Evolutionary conservation across 176 grass and related monocot genomes (phyloP).

Genomic region (Juncus effusus): DNA sequence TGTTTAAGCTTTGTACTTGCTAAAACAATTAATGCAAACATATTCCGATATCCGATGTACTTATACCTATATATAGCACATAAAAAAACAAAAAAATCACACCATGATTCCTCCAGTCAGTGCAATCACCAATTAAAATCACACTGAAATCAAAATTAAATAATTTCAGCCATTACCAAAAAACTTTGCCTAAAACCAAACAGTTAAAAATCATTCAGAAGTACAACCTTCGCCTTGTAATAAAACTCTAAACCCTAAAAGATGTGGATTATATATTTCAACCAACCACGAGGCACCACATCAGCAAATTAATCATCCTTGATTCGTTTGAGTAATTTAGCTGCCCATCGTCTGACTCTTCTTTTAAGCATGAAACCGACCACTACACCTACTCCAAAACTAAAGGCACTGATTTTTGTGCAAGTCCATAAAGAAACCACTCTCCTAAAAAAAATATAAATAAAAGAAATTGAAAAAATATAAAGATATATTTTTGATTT

Average conservation of each 20-base stretch:
- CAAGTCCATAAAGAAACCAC: constrained; percentile 59
- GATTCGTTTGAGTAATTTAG: constrained; percentile 58
- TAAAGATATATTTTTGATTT: no score
- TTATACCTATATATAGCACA: no score
- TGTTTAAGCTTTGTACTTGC: no score
- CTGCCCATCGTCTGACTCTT: constrained; percentile 50
- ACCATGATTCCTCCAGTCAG: no score
- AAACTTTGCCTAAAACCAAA: background rate
- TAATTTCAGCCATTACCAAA: no score
- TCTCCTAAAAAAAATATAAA: constrained; percentile 35
- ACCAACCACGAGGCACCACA: background rate
- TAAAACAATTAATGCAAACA: no score
- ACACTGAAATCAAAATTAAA: no score
- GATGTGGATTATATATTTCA: background rate
- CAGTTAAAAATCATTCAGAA: background rate
- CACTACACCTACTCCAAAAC: constrained; percentile 55
- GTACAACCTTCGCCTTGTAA: no score
- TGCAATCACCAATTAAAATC: no score
- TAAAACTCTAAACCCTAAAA: background rate
- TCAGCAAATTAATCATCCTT: constrained; percentile 45
- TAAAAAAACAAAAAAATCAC: no score
- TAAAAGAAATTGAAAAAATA: background rate
- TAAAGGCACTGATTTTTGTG: constrained; percentile 50
- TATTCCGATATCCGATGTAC: no score
- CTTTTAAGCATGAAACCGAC: constrained; percentile 72